Evolutionary conservation across 495 filamentous ascomycete species (phyloP).

Genomic region (Penicillium antarcticum): DNA sequence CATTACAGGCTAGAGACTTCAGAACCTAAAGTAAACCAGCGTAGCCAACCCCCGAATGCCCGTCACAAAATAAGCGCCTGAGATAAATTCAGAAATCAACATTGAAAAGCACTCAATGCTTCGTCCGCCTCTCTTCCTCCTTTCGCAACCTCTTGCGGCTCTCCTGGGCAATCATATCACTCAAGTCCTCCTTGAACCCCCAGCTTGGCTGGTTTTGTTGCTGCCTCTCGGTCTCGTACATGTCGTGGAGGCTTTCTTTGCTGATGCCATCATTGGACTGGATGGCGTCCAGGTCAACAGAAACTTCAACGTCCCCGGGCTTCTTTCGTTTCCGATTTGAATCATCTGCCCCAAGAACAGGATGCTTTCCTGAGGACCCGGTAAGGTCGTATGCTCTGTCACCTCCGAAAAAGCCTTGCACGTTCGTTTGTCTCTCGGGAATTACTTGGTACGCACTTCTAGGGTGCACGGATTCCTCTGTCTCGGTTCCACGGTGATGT

Average conservation of each 20-base stretch:
- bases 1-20: background rate
- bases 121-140: conserved; percentile 70
- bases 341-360: conserved; percentile 79
- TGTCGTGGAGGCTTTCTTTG: conserved; percentile 61
- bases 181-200: conserved; percentile 88
- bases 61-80: conserved; percentile 1
- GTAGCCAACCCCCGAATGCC: conserved; percentile 1
- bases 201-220: conserved; percentile 68
- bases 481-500: conserved; percentile 79
- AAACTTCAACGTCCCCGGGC: conserved; percentile 90
- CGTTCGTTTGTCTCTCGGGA: conserved; percentile 76
- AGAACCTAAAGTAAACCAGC: background rate
- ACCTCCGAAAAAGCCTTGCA: conserved; percentile 93
- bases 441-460: conserved; percentile 84
- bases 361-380: conserved; percentile 47
- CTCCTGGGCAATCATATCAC: conserved; percentile 95
- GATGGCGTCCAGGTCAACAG: conserved; percentile 78
- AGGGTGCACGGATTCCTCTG: conserved; percentile 73
- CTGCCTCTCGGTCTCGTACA: conserved; percentile 75
- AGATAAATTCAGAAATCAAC: background rate
- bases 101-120: conserved; percentile 29
- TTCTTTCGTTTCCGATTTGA: conserved; percentile 84
- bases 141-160: conserved; percentile 82
- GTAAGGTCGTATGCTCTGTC: conserved; percentile 88
- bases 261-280: conserved; percentile 65